Conservation (phyloP, 176 grass and related monocot genomes). For the Carex myosuroides region DNA sequence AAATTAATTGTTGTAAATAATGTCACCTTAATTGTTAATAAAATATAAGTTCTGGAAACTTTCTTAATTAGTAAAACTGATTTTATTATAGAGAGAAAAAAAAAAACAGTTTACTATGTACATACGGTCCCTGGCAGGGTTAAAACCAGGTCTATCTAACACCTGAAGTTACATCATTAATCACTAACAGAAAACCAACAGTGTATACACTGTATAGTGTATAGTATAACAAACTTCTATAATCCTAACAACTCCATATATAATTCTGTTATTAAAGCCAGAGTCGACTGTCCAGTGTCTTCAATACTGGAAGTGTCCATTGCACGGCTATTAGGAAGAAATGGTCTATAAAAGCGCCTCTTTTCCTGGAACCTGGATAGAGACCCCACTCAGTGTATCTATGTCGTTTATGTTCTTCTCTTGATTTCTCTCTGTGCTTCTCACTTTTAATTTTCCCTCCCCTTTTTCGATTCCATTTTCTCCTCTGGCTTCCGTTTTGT, state of each 20-base stretch:
- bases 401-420: not conserved
- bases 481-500: not conserved
- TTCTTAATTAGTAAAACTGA: not conserved
- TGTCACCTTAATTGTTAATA: not conserved
- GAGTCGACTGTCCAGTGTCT: no score
- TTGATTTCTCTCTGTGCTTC: not conserved
- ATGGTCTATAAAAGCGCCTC: not conserved
- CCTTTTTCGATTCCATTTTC: not conserved
- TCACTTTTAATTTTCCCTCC: not conserved
- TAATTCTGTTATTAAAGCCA: no score
- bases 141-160: conserved; percentile 6
- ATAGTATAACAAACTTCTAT: no score
- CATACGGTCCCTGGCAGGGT: not conserved
- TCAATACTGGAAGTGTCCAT: no score
- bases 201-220: no score
- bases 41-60: not conserved
- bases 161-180: not conserved
- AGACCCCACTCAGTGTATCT: not conserved
- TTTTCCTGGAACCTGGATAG: conserved; percentile 7
- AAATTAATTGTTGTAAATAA: not conserved
- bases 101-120: not conserved
- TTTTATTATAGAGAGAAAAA: not conserved
- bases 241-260: no score
- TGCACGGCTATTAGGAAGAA: no score
- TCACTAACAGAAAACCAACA: no score